phyloP scores from a whole-genome alignment of 345 rosid genomes.

The Acer saccharum region DNA sequence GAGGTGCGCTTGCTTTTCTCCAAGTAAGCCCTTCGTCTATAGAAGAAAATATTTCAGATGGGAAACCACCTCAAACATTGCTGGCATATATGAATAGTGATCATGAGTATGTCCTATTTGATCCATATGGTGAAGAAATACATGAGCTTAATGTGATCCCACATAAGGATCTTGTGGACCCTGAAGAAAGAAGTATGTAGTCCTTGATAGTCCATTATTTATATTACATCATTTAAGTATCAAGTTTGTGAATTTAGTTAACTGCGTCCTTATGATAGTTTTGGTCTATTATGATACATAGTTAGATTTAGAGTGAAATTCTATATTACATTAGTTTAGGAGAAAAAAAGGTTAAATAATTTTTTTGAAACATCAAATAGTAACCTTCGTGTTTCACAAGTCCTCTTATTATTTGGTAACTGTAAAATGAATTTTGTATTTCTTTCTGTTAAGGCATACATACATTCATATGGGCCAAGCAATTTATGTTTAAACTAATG shows the following conservation, averaged over 20 bases:
- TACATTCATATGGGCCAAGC: not conserved
- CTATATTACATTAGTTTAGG: not conserved
- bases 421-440: not conserved
- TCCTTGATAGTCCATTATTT: not conserved
- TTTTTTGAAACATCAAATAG: no score
- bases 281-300: not conserved
- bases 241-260: not conserved
- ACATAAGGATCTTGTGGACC: constrained; percentile 31
- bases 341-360: not conserved
- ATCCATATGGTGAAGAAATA: constrained; percentile 59
- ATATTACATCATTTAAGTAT: not conserved
- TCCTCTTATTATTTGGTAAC: not conserved
- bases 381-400: not conserved
- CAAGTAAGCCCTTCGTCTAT: constrained; percentile 33
- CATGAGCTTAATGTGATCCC: constrained; percentile 45
- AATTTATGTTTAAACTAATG: not conserved
- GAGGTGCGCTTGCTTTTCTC: constrained; percentile 69
- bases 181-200: constrained; percentile 51
- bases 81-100: constrained; percentile 75
- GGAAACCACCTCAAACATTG: constrained; percentile 40
- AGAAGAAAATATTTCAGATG: constrained; percentile 37
- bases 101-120: constrained; percentile 83
- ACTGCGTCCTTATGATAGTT: not conserved
- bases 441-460: not conserved
- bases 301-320: not conserved